Conservation (phyloP, 306 rosid species). For the Acacia confusa region DNA sequence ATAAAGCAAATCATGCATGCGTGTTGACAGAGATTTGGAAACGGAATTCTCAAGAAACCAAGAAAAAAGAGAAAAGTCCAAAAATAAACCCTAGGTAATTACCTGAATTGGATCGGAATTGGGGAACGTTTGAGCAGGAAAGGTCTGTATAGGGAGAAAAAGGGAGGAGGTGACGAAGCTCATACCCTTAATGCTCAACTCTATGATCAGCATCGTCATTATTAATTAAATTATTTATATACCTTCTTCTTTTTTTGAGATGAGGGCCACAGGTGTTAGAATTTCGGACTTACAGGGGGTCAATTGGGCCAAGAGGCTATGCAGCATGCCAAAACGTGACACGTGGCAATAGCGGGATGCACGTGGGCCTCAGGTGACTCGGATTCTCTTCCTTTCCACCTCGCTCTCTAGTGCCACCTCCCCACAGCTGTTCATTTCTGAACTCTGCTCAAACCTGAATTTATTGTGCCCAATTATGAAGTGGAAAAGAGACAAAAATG, state of each 20-base stretch:
- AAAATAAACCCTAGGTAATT: not conserved
- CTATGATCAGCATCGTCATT: not conserved
- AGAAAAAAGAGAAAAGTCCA: not conserved
- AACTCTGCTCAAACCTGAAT: not conserved
- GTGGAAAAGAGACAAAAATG: not conserved
- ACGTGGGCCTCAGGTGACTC: slow-evolving; percentile 7
- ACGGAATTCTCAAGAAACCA: not conserved
- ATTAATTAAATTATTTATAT: not conserved
- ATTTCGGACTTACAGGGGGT: not conserved
- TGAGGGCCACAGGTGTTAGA: not conserved
- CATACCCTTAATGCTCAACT: not conserved
- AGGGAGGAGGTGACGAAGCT: slow-evolving; percentile 23
- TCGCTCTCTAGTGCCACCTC: not conserved
- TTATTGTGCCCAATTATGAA: not conserved
- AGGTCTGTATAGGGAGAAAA: not conserved
- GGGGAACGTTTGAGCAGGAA: not conserved
- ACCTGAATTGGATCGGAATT: slow-evolving; percentile 33
- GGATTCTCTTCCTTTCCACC: not conserved
- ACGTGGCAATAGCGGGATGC: slow-evolving; percentile 8
- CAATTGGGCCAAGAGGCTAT: not conserved
- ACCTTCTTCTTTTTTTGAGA: not conserved
- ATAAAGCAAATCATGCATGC: slow-evolving; percentile 10
- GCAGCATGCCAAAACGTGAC: not conserved
- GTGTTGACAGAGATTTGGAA: slow-evolving; percentile 4
- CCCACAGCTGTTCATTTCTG: not conserved